A percentile compares a stretch with the other conserved stretches of the same genome.
phyloP scores from a whole-genome alignment of 2,329 filamentous ascomycete genomes.

The Monosporascus sp. region DNA sequence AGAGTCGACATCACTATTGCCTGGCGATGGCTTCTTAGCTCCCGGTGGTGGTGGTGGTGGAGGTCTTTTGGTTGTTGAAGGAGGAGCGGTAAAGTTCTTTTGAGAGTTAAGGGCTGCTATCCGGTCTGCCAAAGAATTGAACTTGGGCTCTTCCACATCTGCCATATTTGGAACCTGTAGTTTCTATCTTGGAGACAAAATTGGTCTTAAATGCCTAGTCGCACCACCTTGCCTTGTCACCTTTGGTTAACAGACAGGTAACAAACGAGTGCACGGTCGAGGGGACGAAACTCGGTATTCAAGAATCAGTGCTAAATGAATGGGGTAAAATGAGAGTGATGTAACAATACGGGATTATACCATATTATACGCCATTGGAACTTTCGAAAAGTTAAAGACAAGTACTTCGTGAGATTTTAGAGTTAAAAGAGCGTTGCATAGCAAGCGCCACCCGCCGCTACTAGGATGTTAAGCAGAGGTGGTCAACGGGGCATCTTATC shows the following conservation, averaged over 20 bases:
- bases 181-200: no score
- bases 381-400: no score
- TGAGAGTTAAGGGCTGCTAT: conserved; percentile 60
- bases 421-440: not conserved
- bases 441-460: not conserved
- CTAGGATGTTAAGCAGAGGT: not conserved
- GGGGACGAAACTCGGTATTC: no score
- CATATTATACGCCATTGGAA: no score
- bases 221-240: no score
- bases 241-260: no score
- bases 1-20: conserved; percentile 8
- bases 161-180: conserved; percentile 39
- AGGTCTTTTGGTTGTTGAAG: conserved; percentile 26
- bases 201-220: not conserved
- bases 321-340: no score
- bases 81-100: conserved; percentile 48
- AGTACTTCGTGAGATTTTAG: conserved; percentile 1
- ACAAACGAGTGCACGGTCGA: no score
- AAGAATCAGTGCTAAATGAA: no score
- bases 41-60: conserved; percentile 43
- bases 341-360: no score
- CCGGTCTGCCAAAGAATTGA: conserved; percentile 55
- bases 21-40: conserved; percentile 25
- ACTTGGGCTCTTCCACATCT: conserved; percentile 57
- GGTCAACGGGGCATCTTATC: not conserved